Evolutionary conservation across 306 rosid species (phyloP).

Genomic region (Dalbergia oliveri): DNA sequence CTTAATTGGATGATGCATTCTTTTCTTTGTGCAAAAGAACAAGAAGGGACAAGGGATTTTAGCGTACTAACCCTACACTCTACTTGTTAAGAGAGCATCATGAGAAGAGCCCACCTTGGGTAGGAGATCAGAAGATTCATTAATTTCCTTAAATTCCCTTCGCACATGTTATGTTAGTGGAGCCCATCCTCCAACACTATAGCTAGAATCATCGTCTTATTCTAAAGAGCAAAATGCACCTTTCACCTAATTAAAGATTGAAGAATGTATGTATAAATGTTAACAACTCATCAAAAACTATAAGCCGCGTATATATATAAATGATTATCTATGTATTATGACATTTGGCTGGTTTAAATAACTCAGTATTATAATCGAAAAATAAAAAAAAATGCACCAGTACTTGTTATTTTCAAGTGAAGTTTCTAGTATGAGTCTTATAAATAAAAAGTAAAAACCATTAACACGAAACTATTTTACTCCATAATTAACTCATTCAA

Average conservation of each 20-base stretch:
- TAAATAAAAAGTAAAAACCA: no score
- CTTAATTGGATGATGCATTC: neutral
- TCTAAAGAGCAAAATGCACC: neutral
- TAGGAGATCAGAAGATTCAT: neutral
- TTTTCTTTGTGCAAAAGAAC: neutral
- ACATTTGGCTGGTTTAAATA: no score
- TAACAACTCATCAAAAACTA: neutral
- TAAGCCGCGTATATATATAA: no score
- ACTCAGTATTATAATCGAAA: no score
- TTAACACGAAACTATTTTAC: no score
- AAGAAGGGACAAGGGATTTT: neutral
- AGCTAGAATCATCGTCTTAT: no score
- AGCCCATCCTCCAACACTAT: neutral
- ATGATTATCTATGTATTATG: no score
- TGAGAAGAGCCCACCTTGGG: neutral
- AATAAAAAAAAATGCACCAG: no score
- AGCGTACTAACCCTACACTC: neutral
- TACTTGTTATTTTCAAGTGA: no score
- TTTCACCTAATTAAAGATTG: no score
- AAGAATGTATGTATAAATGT: neutral
- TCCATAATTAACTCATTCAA: no score
- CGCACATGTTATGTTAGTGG: neutral
- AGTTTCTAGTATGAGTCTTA: no score
- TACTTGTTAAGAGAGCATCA: constrained; percentile 8
- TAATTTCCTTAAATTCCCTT: neutral